Conservation (phyloP, 805 yeast genomes). For the Metschnikowia aberdeeniae region DNA sequence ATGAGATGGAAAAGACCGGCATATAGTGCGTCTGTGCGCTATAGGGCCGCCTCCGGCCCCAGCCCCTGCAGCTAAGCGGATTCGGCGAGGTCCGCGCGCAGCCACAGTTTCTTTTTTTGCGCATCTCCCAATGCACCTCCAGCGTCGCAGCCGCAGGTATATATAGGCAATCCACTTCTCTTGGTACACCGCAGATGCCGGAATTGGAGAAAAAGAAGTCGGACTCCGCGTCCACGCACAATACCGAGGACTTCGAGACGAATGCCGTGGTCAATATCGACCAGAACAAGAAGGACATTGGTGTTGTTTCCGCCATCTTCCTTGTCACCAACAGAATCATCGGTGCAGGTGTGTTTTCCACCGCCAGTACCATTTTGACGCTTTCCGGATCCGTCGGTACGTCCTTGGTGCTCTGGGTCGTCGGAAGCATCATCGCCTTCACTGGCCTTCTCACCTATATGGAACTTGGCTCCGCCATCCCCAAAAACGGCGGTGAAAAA, state of each 20-base stretch:
- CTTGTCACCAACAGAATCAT: conserved; percentile 18
- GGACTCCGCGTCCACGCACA: conserved; percentile 7
- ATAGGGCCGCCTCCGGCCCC: not conserved
- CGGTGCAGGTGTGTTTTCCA: conserved; percentile 22
- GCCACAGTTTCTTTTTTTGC: conserved; percentile 3
- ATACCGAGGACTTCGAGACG: conserved; percentile 14
- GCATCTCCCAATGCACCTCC: not conserved
- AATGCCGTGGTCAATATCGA: conserved; percentile 34
- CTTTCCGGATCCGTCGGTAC: conserved; percentile 67
- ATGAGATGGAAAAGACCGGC: not conserved
- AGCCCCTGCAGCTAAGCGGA: not conserved
- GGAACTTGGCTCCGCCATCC: conserved; percentile 75
- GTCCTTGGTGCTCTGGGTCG: conserved; percentile 67
- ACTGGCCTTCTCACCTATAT: conserved; percentile 54
- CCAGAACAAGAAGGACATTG: conserved; percentile 42
- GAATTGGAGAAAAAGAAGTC: conserved; percentile 13
- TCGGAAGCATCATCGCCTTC: conserved; percentile 66
- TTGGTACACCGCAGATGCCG: conserved; percentile 5
- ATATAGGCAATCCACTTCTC: not conserved
- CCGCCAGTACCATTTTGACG: conserved; percentile 18
- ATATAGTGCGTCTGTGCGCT: not conserved
- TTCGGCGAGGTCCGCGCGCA: not conserved
- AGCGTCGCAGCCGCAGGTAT: not conserved
- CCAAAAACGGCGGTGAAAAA: conserved; percentile 84
- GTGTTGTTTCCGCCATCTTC: conserved; percentile 37